These are phyloP conservation scores for Globisporangium acanthophoron DNA, from an alignment of 352 stramenopile species.

Conservation along the genomic window DNA sequence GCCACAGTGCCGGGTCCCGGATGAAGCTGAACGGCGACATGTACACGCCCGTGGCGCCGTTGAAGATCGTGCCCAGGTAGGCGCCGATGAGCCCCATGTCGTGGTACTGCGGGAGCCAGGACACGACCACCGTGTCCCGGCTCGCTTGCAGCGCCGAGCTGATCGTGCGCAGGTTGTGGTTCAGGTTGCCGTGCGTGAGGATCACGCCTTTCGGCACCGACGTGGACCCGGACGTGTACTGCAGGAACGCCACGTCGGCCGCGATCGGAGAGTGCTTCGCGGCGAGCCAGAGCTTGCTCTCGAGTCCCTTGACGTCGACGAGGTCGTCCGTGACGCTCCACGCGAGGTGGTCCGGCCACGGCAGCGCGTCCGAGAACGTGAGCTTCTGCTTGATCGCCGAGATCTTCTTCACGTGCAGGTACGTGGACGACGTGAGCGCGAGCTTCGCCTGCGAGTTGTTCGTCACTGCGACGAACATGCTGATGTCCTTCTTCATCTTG, in stretches of 20 bases:
- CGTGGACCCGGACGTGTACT: constrained; percentile 99
- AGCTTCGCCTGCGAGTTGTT: constrained; percentile 88
- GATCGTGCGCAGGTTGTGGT: constrained; percentile 96
- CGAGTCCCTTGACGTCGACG: constrained; percentile 37
- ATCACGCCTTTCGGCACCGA: constrained; percentile 97
- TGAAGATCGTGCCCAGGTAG: constrained; percentile 78
- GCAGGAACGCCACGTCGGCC: constrained; percentile 93
- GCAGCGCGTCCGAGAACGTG: constrained; percentile 45
- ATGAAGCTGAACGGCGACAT: constrained; percentile 98
- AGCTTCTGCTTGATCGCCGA: constrained; percentile 77
- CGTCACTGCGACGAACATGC: constrained; percentile 93
- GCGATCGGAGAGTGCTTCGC: constrained; percentile 28
- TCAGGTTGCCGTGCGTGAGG: constrained; percentile 95
- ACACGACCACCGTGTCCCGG: constrained; percentile 92
- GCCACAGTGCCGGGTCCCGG: constrained; percentile 93
- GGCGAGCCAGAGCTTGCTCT: constrained; percentile 37
- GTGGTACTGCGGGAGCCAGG: constrained; percentile 99
- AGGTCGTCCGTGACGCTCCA: constrained; percentile 87
- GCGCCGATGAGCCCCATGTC: constrained; percentile 99
- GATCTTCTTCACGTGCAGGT: constrained; percentile 95
- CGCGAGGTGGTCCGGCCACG: constrained; percentile 85
- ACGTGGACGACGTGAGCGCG: constrained; percentile 91
- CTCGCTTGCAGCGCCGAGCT: constrained; percentile 88
- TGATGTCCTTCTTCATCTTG: constrained; percentile 93
- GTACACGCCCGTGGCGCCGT: constrained; percentile 93